Base-by-base conservation (phyloP, 2,329 filamentous ascomycete genomes). In the Colletotrichum lindemuthianum region DNA sequence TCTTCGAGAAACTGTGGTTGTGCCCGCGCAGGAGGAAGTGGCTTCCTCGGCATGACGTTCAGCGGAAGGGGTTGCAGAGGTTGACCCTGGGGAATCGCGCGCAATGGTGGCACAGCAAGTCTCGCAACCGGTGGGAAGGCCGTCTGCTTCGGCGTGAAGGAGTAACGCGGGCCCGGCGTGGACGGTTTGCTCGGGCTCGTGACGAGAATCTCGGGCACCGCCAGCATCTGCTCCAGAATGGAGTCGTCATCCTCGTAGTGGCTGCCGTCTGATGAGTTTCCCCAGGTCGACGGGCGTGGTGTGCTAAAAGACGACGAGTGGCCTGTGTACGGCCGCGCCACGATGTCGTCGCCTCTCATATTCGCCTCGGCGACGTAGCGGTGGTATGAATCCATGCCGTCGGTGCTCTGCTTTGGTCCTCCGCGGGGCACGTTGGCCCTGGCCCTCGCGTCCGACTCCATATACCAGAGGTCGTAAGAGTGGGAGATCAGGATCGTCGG, bases 341-440 rank as follows among this genome's bases (percentile, higher is more conserved):
- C 11, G 5, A 40, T 16, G 47, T 60, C 40, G 47, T 36, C n/a
- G 43, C 24, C 44, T 48, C 16, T 40, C 51, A 44, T 63, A 16
- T 11, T 68, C n/a, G 58, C 51, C 34, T 69, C 53, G 24, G 57
- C 56, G 15, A 69, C 66, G 49, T 59, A 69, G 41, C 61, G 67
- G 52, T 69, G 67, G 24, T 69, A 68, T 24, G 65, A 59, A 34
- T 68, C 67, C 57, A 66, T 58, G 10, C 65, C 67, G 36, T 55
- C 55, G 51, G 55, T 45, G 41, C 51, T 66, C 52, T 68, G 67
- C 51, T 57, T 56, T 10, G 48, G 55, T 50, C 39, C 55, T 34
- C 44, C 37, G 13, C 67, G 67, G 33, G 67, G 67, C 40, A 68
- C 61, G 39, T 69, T 69, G 56, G 67, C 67, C 65, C 40, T 63